Evolutionary conservation across 192 early-diverging fungal species (phyloP).

Genomic region (Linnemannia hyalina): DNA sequence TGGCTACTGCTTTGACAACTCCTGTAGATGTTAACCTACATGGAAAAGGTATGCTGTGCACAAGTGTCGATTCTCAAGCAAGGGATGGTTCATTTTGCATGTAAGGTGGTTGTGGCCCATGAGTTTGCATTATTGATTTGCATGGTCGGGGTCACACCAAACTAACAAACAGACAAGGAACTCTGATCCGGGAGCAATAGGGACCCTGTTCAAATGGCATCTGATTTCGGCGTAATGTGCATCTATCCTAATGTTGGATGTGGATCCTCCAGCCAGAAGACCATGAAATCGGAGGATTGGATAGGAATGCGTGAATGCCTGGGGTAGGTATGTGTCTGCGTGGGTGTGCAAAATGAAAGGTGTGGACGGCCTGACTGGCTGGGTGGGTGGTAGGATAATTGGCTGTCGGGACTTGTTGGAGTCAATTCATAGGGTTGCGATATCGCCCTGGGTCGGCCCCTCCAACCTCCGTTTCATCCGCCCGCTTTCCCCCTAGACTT

Average conservation of each 20-base stretch:
- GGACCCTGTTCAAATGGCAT: constrained; percentile 15
- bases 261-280: not conserved
- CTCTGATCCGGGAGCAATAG: not conserved
- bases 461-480: not conserved
- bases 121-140: constrained; percentile 3
- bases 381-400: no score
- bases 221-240: not conserved
- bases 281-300: constrained; percentile 9
- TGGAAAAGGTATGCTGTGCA: no score
- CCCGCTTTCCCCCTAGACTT: not conserved
- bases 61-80: no score
- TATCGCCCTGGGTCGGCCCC: not conserved
- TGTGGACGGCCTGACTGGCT: not conserved
- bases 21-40: no score
- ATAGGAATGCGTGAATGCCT: constrained; percentile 10
- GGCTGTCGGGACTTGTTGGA: constrained; percentile 6
- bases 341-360: not conserved
- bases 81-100: not conserved
- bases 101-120: not conserved
- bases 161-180: not conserved
- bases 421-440: not conserved
- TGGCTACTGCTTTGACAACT: no score
- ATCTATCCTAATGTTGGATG: not conserved
- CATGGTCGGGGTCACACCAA: constrained; percentile 4
- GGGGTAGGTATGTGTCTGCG: not conserved